phyloP scores from a whole-genome alignment of 2,329 filamentous ascomycete genomes.

The Talaromyces verruculosus region DNA sequence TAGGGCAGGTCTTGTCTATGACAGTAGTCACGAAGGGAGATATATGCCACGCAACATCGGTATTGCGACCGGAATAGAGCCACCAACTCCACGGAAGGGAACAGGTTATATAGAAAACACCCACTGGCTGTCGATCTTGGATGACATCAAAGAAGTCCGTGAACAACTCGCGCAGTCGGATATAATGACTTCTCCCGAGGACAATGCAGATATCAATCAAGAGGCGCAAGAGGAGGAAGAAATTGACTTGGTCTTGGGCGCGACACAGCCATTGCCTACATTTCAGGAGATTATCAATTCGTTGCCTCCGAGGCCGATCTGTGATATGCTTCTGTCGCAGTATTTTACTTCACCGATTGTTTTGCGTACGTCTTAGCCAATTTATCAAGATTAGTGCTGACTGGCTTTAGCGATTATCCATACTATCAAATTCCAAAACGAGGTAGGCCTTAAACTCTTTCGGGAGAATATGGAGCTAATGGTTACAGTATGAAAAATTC shows the following conservation, averaged over 20 bases:
- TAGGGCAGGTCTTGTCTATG: neutral
- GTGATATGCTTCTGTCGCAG: constrained; percentile 18
- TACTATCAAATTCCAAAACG: constrained; percentile 21
- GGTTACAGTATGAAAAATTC: constrained; percentile 24
- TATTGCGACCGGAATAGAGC: neutral
- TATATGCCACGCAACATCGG: neutral
- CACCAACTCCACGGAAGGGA: neutral
- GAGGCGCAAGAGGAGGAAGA: constrained; percentile 12
- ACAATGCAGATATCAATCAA: neutral
- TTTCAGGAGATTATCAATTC: constrained; percentile 19
- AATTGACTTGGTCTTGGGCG: constrained; percentile 19
- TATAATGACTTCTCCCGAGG: constrained; percentile 5
- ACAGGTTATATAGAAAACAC: constrained; percentile 5
- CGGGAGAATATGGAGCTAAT: neutral
- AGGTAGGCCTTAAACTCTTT: constrained; percentile 5
- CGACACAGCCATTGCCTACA: constrained; percentile 3
- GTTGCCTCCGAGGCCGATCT: constrained; percentile 17
- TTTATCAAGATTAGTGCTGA: neutral
- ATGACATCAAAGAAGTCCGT: constrained; percentile 22
- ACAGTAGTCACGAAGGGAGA: neutral
- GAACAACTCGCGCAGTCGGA: constrained; percentile 21
- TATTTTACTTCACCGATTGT: constrained; percentile 18
- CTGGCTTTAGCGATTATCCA: constrained; percentile 20
- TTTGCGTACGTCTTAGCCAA: constrained; percentile 8
- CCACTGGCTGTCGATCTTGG: constrained; percentile 20